These are phyloP conservation scores for Ananas comosus DNA, from an alignment of 176 grass and related monocot species.

Conservation along the genomic window DNA sequence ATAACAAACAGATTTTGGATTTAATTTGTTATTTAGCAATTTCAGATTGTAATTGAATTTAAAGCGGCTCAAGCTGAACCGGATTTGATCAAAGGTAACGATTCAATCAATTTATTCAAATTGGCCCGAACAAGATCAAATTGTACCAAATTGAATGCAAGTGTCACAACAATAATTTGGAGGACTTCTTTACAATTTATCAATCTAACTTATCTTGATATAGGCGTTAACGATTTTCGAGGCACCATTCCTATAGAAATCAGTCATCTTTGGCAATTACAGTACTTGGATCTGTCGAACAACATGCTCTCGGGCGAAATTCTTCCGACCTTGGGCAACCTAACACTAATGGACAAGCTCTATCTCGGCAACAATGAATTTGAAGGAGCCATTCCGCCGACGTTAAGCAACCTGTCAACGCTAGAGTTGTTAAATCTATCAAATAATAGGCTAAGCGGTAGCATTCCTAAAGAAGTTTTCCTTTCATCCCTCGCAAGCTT, in stretches of 20 bases:
- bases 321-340: conserved; percentile 9
- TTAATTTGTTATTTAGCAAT: no score
- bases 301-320: conserved; percentile 27
- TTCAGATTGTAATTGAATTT: no score
- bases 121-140: no score
- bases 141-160: no score
- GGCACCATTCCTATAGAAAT: conserved; percentile 20
- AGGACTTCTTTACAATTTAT: no score
- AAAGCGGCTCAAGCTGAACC: no score
- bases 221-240: background rate
- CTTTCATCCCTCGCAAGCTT: conserved; percentile 17
- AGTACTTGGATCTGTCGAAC: conserved; percentile 1
- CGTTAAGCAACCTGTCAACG: background rate
- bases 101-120: no score
- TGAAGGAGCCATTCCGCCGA: background rate
- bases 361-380: background rate
- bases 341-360: background rate
- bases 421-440: conserved; percentile 19
- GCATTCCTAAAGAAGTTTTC: conserved; percentile 19
- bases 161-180: no score
- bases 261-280: conserved; percentile 10
- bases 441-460: conserved; percentile 19
- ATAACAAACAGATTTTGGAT: no score
- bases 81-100: no score
- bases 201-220: background rate